A percentile compares a stretch with the other conserved stretches of the same genome.
Conservation (phyloP, 1,139 yeast species). For the Zygosaccharomyces sapae region DNA sequence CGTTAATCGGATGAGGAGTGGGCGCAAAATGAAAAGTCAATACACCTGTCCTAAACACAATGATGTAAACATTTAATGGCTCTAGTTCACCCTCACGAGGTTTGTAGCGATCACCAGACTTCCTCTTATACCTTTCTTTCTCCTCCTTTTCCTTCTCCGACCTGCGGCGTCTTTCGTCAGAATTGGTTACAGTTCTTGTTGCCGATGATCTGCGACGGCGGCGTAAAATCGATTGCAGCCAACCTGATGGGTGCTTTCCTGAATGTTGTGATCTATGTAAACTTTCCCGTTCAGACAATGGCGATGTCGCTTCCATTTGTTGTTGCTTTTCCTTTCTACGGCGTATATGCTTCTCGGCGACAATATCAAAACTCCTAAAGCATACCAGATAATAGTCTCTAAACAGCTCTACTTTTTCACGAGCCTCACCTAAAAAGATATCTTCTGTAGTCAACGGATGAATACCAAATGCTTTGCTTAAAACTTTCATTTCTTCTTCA, state of each 20-base stretch:
- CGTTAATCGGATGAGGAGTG: conserved; percentile 94
- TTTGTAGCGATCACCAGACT: conserved; percentile 43
- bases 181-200: conserved; percentile 12
- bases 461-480: conserved; percentile 86
- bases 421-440: conserved; percentile 85
- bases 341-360: conserved; percentile 60
- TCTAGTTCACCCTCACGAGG: conserved; percentile 72
- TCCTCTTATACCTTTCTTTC: conserved; percentile 39
- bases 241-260: conserved; percentile 8
- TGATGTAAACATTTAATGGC: conserved; percentile 88
- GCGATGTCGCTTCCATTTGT: conserved; percentile 11
- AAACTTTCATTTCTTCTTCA: conserved; percentile 92
- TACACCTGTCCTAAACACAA: conserved; percentile 87
- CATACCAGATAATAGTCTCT: conserved; percentile 87
- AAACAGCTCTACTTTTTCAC: conserved; percentile 93
- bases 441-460: conserved; percentile 97
- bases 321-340: conserved; percentile 33
- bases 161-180: conserved; percentile 22
- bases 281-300: conserved; percentile 13
- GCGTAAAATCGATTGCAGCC: conserved; percentile 14
- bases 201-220: conserved; percentile 18
- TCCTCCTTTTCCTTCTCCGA: conserved; percentile 35
- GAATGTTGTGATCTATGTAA: conserved; percentile 14
- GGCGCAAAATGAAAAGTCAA: conserved; percentile 91
- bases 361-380: conserved; percentile 87